phyloP scores from a whole-genome alignment of 306 rosid genomes.

The Fragaria ananassa region DNA sequence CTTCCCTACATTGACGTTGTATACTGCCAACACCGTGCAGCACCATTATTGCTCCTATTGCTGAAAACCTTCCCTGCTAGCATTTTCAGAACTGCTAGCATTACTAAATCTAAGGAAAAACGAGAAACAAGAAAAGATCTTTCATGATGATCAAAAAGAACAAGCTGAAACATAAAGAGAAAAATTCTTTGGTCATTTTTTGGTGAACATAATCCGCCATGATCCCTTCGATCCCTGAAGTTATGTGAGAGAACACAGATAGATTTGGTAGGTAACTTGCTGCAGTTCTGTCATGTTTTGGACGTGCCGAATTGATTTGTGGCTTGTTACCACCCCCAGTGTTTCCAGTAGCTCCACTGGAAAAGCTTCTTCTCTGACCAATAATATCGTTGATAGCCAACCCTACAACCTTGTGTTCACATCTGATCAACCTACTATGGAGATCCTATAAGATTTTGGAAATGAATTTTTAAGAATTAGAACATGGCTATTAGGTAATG shows the following conservation, averaged over 20 bases:
- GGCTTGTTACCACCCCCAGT: conserved; percentile 29
- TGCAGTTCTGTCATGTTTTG: conserved; percentile 19
- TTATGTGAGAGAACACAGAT: not conserved
- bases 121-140: not conserved
- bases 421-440: conserved; percentile 69
- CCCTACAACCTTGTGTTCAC: conserved; percentile 35
- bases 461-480: not conserved
- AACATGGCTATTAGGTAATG: not conserved
- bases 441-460: conserved; percentile 51
- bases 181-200: not conserved
- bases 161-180: not conserved
- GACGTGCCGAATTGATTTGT: conserved; percentile 27
- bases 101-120: not conserved
- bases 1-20: not conserved
- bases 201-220: not conserved
- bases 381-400: not conserved
- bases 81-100: not conserved
- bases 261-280: not conserved
- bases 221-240: not conserved
- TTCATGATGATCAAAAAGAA: not conserved
- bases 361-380: conserved; percentile 21
- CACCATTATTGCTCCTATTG: not conserved
- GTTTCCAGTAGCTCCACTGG: not conserved
- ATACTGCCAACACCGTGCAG: not conserved
- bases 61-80: not conserved